These are phyloP conservation scores for Populus tremula DNA, from an alignment of 345 rosid species.

Conservation along the genomic window DNA sequence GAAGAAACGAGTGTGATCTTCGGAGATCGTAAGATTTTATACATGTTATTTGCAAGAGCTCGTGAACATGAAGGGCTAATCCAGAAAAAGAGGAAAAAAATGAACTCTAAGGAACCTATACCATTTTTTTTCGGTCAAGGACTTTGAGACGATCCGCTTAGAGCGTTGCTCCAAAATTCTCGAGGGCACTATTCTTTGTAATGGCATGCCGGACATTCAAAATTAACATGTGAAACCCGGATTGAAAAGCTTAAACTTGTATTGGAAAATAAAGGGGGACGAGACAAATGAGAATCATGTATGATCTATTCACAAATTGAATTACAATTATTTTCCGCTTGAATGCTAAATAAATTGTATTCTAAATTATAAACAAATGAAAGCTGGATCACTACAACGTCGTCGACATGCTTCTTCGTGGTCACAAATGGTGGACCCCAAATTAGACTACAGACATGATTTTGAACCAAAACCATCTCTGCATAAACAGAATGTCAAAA, in stretches of 20 bases:
- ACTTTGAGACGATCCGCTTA: not conserved
- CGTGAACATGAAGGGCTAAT: not conserved
- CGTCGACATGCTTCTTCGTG: not conserved
- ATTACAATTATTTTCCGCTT: constrained; percentile 9
- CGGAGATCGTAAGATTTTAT: not conserved
- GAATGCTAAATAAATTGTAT: constrained; percentile 1
- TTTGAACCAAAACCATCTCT: not conserved
- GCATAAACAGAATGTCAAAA: not conserved
- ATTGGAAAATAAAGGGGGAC: not conserved
- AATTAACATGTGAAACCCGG: not conserved
- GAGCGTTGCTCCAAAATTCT: not conserved
- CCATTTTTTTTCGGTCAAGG: not conserved
- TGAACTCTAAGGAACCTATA: not conserved
- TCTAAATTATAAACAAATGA: constrained; percentile 7
- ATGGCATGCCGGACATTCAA: not conserved
- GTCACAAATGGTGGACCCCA: constrained; percentile 2
- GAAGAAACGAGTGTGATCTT: not conserved
- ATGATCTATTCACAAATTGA: constrained; percentile 2
- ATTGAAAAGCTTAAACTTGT: not conserved
- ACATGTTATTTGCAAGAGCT: not conserved
- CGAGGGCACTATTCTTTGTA: not conserved
- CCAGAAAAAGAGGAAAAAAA: not conserved
- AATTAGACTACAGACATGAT: constrained; percentile 2
- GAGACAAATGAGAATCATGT: not conserved
- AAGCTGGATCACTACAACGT: not conserved